Evolutionary conservation across 169 alveolate genomes (phyloP).

Genomic region (Theileria annulata): DNA sequence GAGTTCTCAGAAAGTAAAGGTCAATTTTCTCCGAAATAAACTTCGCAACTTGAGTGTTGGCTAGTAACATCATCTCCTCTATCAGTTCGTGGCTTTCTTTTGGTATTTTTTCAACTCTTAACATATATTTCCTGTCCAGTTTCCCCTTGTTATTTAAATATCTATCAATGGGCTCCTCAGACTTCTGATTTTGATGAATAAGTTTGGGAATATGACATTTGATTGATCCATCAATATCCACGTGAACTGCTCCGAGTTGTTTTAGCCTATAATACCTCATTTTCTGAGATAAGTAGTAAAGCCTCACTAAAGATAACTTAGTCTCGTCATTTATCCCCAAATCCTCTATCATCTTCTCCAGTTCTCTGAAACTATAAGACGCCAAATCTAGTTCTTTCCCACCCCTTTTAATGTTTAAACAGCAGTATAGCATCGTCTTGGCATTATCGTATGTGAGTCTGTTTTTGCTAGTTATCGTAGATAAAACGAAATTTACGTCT

Average conservation of each 20-base stretch:
- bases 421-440: constrained; percentile 33
- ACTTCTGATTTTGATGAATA: background rate
- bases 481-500: constrained; percentile 24
- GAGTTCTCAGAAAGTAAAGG: constrained; percentile 68
- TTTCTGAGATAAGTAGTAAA: constrained; percentile 53
- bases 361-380: constrained; percentile 5
- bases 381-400: constrained; percentile 9
- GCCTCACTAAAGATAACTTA: constrained; percentile 26
- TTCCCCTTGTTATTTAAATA: constrained; percentile 10
- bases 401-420: constrained; percentile 2
- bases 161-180: background rate
- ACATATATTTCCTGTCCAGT: background rate
- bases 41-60: constrained; percentile 77
- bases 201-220: constrained; percentile 62
- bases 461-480: constrained; percentile 39
- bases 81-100: constrained; percentile 76
- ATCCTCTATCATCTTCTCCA: constrained; percentile 20
- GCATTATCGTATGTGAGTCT: constrained; percentile 60
- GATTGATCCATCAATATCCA: constrained; percentile 48
- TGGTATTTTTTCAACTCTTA: constrained; percentile 41
- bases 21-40: constrained; percentile 56
- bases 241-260: constrained; percentile 63
- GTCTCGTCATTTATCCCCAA: constrained; percentile 3
- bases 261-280: constrained; percentile 45
- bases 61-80: constrained; percentile 81